Base-by-base conservation (phyloP, 768 basidiomycete species). In the Megacollybia marginata region DNA sequence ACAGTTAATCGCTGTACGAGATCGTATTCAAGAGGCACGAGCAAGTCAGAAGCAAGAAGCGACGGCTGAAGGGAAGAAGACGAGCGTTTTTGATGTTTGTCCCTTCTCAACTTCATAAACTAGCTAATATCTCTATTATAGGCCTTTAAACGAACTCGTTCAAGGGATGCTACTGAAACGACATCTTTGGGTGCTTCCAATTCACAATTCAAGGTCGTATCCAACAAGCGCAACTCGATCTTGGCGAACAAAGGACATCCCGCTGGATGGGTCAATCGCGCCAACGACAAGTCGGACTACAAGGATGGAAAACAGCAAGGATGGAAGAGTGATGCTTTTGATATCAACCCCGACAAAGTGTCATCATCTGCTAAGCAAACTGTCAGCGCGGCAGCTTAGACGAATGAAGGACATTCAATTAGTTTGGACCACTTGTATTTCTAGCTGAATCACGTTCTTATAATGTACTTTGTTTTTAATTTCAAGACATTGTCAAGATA, bases 1-100 rank as follows among this genome's bases (percentile, higher is more conserved):
- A 13, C 91, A 94, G 69, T 79, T 98, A 16, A 86, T 91, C 19
- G 74, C 78, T n/a, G 90, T 97, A 42, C 72, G 88, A n/a, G 84
- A 90, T 52, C 72, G 80, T 34, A 82, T 91, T 81, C 74, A 80
- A 44, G 79, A 79, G 55, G 89, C 76, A 46, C 23, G 23, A 28
- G 23, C 23, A 76, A 75, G 61, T 61, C 62, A 28, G 61, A 60
- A 9, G 47, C 44, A 1, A 4, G 49, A 50, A 18, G 34, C 18
- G 9, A 36, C 19, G n/a, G 48, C 8, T 12, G 43, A 50, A 5
- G 52, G 44, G n/a, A 12, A 12, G 28, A 36, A 32, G 31, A 32
- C 23, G 32, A 45, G 62, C 33, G 70, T 72, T 31, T 69, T 68
- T 35, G 73, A 87, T 47, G 80, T 74, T 5, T 59, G 75, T 67